Base-by-base conservation (phyloP, 805 yeast genomes). In the Komagataella kurtzmanii region DNA sequence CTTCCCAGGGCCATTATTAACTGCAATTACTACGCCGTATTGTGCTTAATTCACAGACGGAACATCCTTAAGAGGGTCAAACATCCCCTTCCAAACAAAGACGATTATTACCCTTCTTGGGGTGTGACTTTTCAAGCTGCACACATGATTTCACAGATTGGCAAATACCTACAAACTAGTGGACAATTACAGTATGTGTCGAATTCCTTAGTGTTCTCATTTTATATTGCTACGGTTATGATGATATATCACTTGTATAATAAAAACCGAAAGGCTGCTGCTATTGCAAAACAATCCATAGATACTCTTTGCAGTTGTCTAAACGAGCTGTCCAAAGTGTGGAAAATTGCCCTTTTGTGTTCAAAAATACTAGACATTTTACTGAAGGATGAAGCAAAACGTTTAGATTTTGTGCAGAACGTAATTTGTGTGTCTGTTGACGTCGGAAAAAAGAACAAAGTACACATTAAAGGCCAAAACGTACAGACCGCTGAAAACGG, bases 121-220 rank as follows among this genome's bases (percentile, higher is more conserved):
- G 87, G 89, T 7, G 83, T 85, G 53, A 85, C 88, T 2, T 85
- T 84, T 70, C 88, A 83, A 63, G 86, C 91, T 1, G 87, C 91
- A 2, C 77, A 85, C 59, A 82, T 82, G 81, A 81, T 85, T 55
- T 75, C 84, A 7, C 72, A 77, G 52, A 82, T 82, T 53, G 70
- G 76, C 48, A 81, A 77, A 52, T 79, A 76, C 54, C 59, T 82
- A 54, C 59, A 72, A 48, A 75, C 72, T 49, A 70, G 73, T 46
- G 71, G 73, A 51, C 77, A 77, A 56, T 61, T 81, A 51, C 66
- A 65, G 51, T 73, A 70, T 56, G 74, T 79, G 53, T 85, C 85
- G 19, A 77, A 81, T n/a, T 69, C 75, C 63, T 74, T 72, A 57
- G 81, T 78, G 36, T 81, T 79, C 59, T 61, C n/a, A 36, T 49